Base-by-base conservation (phyloP, 2,329 filamentous ascomycete species). In the Claviceps purpurea region DNA sequence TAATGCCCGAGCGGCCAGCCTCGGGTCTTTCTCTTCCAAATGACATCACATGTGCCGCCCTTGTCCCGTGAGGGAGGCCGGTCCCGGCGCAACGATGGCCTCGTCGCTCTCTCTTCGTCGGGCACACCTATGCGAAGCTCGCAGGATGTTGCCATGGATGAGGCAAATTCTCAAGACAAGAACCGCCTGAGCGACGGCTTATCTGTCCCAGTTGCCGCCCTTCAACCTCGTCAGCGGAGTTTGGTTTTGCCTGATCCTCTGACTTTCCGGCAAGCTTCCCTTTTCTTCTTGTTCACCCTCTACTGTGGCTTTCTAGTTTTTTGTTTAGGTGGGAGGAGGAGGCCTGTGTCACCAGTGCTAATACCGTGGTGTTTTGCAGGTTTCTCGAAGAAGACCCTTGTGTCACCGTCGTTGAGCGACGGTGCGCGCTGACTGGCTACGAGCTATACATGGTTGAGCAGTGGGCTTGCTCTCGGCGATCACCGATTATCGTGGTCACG, bases 401-500 rank as follows among this genome's bases (percentile, higher is more conserved):
- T 5, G 89, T 89, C 4, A 76, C 74, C 3, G 81, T 95, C 7
- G 74, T 95, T 57, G 81, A 90, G 59, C 83, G 85, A 50, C 80
- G 81, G 52, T 75, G 77, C 49, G 73, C 78, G 49, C 76, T 98
- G 5, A 72, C 79, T 55, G 91, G 91, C 58, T 97, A 96, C 68
- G 90, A 97, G 66, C 75, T 91, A 56, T 97, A 97, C 67, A 71
- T 97, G 16, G 89, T 97, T 57, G 93, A 97, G 67, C 93, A 98
- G 74, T 98, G 93, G 93, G 89, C 89, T 5, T 96, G 90, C 68
- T 96, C 91, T 13, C 82, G 93, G 50, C 78, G 82, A 52, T 89
- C 94, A 56, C 91, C 91, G 1, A 96, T 91, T 16, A 87, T 95
- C 57, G 80, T 95, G 49, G 94, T 97, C 57, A 87, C 86, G 43